phyloP scores from a whole-genome alignment of 306 rosid genomes.

The Trichosanthes truncata region DNA sequence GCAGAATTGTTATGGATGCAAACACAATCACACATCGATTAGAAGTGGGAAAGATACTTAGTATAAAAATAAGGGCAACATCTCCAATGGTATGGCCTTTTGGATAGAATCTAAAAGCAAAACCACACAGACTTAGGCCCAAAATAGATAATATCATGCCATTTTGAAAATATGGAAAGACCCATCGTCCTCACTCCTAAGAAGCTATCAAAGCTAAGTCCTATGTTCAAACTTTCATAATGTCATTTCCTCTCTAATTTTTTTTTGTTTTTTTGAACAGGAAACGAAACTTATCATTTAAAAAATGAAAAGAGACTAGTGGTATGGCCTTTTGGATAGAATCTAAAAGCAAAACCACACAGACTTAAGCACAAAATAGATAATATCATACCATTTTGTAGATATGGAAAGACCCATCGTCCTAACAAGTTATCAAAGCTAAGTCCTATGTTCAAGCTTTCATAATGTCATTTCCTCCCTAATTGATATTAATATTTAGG shows the following conservation, averaged over 20 bases:
- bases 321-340: neutral
- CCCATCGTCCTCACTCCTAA: neutral
- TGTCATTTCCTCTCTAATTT: neutral
- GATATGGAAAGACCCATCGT: neutral
- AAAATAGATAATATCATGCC: neutral
- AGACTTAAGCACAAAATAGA: neutral
- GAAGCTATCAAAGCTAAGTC: neutral
- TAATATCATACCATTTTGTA: neutral
- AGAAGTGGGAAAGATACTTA: neutral
- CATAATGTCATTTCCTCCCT: neutral
- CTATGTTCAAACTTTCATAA: neutral
- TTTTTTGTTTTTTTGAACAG: too few relatives aligned
- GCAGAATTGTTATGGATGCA: neutral
- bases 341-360: neutral
- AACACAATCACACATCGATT: neutral
- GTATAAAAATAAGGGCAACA: neutral
- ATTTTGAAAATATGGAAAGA: neutral
- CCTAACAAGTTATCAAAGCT: neutral
- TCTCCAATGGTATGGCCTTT: neutral
- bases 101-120: neutral
- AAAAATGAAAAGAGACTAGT: too few relatives aligned
- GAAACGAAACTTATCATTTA: too few relatives aligned
- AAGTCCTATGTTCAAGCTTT: neutral
- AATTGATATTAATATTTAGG: too few relatives aligned
- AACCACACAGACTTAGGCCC: neutral